Percentiles rank a stretch among this genome's conserved stretches.
These are phyloP conservation scores for Tulasnella sp. DNA, from an alignment of 768 basidiomycete species.

Conservation along the genomic window DNA sequence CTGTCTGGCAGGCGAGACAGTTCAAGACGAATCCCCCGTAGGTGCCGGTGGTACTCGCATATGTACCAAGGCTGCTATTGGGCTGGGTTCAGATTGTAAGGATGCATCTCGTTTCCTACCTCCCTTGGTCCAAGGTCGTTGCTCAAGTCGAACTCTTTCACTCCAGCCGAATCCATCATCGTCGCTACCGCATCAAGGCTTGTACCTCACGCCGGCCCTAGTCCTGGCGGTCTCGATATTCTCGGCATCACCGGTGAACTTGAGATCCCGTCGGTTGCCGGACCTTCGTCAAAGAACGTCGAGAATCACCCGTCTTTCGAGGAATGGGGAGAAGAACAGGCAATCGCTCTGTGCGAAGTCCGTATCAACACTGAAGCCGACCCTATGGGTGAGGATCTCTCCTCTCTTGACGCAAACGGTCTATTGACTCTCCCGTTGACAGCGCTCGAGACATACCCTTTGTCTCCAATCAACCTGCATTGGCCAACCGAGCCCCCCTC, in stretches of 20 bases:
- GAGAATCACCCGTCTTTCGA: not conserved
- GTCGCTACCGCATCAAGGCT: not conserved
- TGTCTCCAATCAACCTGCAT: slow-evolving; percentile 3
- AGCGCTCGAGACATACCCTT: slow-evolving; percentile 4
- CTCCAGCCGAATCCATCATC: slow-evolving; percentile 1
- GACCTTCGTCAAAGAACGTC: not conserved
- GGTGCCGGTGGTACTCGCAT: not conserved
- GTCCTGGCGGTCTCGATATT: not conserved
- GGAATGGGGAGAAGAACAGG: slow-evolving; percentile 5
- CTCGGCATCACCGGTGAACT: not conserved
- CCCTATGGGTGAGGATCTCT: not conserved
- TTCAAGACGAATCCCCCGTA: not conserved
- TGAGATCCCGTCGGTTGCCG: not conserved
- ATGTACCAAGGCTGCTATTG: slow-evolving; percentile 19
- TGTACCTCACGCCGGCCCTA: not conserved
- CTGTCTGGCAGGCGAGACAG: not conserved
- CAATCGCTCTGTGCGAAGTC: slow-evolving; percentile 8
- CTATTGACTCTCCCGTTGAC: not conserved
- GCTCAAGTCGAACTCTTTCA: not conserved
- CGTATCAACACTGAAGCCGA: not conserved
- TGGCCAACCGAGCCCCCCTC: not conserved
- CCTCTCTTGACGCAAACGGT: not conserved
- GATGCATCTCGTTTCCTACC: not conserved
- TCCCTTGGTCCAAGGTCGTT: not conserved
- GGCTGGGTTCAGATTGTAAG: slow-evolving; percentile 15